Evolutionary conservation across 2,329 filamentous ascomycete species (phyloP).

Genomic region (Ophiostoma ips): DNA sequence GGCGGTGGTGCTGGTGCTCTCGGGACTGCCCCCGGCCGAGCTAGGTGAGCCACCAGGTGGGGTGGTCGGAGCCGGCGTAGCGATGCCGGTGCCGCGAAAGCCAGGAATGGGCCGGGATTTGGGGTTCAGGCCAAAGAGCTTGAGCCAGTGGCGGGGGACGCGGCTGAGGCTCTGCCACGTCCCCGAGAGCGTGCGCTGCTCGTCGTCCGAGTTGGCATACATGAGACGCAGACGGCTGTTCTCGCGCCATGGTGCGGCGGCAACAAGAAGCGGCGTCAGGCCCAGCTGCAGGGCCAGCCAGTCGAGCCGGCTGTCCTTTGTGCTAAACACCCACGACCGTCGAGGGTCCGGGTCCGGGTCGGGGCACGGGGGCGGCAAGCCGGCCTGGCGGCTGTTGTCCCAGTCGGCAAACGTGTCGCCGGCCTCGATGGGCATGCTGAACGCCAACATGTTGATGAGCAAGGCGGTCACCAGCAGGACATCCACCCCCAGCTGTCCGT

Average conservation of each 20-base stretch:
- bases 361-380: slow-evolving; percentile 1
- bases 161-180: slow-evolving; percentile 11
- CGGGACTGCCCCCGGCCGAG: background rate
- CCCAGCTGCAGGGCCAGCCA: slow-evolving; percentile 15
- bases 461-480: slow-evolving; percentile 15
- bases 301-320: slow-evolving; percentile 11
- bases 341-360: slow-evolving; percentile 11
- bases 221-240: slow-evolving; percentile 10
- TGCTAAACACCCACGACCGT: slow-evolving; percentile 16
- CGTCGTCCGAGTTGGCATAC: slow-evolving; percentile 13
- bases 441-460: slow-evolving; percentile 16
- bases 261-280: slow-evolving; percentile 12
- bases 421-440: slow-evolving; percentile 13
- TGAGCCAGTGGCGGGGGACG: slow-evolving; percentile 13
- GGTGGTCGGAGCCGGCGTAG: background rate
- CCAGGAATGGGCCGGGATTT: background rate
- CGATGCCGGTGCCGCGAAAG: slow-evolving; percentile 1
- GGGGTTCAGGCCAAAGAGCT: slow-evolving; percentile 12
- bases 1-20: background rate
- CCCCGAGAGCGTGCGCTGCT: slow-evolving; percentile 11
- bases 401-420: background rate
- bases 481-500: slow-evolving; percentile 13
- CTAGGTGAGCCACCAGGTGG: background rate
- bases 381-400: background rate
- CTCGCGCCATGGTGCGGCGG: slow-evolving; percentile 11